These are phyloP conservation scores for Sphagnum tenellum DNA, from an alignment of 225 moss, liverwort and hornwort species.

Conservation along the genomic window DNA sequence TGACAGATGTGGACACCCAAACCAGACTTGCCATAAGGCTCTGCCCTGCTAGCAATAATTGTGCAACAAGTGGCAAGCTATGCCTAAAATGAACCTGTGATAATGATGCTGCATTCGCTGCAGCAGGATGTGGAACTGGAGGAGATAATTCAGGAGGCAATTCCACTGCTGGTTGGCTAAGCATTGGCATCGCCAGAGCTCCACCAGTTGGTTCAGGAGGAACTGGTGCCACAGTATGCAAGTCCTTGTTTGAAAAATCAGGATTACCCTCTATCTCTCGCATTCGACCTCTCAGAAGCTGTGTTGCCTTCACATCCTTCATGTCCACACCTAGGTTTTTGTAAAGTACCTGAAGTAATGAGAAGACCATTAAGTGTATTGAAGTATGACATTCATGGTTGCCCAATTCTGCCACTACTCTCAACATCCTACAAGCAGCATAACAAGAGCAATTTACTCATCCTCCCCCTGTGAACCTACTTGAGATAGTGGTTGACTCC, in stretches of 20 bases:
- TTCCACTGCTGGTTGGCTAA: conserved; percentile 33
- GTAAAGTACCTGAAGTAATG: conserved; percentile 54
- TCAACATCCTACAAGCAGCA: no score
- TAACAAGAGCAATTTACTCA: no score
- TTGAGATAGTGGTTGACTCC: no score
- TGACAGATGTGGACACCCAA: no score
- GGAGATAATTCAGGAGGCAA: conserved; percentile 31
- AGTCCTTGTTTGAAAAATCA: conserved; percentile 89
- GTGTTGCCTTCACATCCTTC: conserved; percentile 81
- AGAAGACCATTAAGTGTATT: not conserved
- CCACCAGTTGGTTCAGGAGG: conserved; percentile 25
- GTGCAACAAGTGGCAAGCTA: no score
- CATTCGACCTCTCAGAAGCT: conserved; percentile 73
- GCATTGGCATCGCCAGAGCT: conserved; percentile 20
- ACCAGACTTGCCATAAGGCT: no score
- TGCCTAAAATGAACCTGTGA: conserved; percentile 33
- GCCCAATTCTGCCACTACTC: no score
- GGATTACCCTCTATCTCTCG: conserved; percentile 87
- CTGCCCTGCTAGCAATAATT: no score
- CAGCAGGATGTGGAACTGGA: conserved; percentile 16
- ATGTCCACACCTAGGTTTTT: conserved; percentile 88
- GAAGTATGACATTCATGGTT: no score
- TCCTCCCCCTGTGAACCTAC: no score
- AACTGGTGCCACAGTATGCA: conserved; percentile 42
- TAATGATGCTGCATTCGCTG: conserved; percentile 38